phyloP scores from a whole-genome alignment of 164 flowering plant species.

The Stephania cephalantha region DNA sequence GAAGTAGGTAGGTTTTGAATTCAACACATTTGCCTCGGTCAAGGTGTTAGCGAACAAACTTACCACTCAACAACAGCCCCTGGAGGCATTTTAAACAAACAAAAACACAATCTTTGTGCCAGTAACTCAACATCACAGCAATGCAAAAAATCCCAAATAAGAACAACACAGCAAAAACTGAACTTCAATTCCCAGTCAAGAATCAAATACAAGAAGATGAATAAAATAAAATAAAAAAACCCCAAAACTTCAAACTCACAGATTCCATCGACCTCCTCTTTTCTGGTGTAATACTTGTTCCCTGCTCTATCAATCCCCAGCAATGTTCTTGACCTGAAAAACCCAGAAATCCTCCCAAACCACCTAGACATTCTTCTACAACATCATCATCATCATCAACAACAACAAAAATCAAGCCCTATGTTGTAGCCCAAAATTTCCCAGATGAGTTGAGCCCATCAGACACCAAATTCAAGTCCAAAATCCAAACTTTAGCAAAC shows the following conservation, averaged over 20 bases:
- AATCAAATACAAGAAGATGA: background rate
- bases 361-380: conserved; percentile 52
- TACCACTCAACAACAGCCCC: too few relatives aligned
- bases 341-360: conserved; percentile 46
- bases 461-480: background rate
- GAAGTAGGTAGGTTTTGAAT: too few relatives aligned
- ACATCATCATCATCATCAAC: background rate
- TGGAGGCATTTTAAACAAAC: background rate
- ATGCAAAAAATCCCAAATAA: background rate
- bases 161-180: background rate
- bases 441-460: background rate
- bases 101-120: background rate
- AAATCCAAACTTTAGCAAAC: background rate
- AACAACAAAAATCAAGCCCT: background rate
- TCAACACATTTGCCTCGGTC: too few relatives aligned
- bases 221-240: background rate
- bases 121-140: background rate
- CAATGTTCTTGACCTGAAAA: conserved; percentile 40
- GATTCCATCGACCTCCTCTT: conserved; percentile 67
- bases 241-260: conserved; percentile 39
- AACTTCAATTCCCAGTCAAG: conserved; percentile 1
- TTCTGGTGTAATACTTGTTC: conserved; percentile 66
- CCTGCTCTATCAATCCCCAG: conserved; percentile 75
- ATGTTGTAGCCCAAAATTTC: background rate
- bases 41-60: too few relatives aligned